Evolutionary conservation across 345 rosid species (phyloP).

Genomic region (Populus nigra): DNA sequence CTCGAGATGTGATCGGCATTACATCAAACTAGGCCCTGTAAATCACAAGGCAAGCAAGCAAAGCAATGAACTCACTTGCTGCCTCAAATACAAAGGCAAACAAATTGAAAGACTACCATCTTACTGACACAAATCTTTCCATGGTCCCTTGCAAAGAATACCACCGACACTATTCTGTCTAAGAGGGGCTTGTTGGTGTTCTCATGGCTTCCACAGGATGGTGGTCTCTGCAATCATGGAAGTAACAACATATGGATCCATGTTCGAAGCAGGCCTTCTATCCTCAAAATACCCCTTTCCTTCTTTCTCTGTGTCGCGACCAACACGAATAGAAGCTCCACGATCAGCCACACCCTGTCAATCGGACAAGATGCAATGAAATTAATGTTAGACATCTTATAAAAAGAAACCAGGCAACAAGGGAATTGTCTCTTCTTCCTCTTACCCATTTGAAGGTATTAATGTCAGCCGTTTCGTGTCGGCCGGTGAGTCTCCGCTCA

Average conservation of each 20-base stretch:
- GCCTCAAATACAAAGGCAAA: background rate
- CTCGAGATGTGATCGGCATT: background rate
- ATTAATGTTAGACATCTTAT: background rate
- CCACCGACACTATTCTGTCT: background rate
- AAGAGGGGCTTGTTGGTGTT: background rate
- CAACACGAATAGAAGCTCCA: conserved; percentile 24
- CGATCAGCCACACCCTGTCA: conserved; percentile 22
- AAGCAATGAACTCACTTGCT: background rate
- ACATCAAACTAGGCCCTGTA: background rate
- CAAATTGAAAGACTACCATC: background rate
- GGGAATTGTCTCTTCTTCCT: background rate
- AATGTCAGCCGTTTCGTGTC: conserved; percentile 27
- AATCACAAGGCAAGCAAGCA: background rate
- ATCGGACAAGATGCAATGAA: background rate
- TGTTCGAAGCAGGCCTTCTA: conserved; percentile 26
- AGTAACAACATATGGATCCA: conserved; percentile 26
- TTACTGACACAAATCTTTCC: background rate
- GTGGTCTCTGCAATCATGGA: conserved; percentile 28
- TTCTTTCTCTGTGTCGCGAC: conserved; percentile 21
- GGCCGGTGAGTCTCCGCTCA: conserved; percentile 22
- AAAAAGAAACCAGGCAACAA: background rate
- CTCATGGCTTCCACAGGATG: conserved; percentile 22
- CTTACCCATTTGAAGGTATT: conserved; percentile 21
- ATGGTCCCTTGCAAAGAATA: background rate
- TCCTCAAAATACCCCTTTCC: conserved; percentile 26